Percentiles rank a stretch among this genome's conserved stretches.
Conservation (phyloP, 2,329 filamentous ascomycete species). For the Zelopaecilomyces penicillatus region DNA sequence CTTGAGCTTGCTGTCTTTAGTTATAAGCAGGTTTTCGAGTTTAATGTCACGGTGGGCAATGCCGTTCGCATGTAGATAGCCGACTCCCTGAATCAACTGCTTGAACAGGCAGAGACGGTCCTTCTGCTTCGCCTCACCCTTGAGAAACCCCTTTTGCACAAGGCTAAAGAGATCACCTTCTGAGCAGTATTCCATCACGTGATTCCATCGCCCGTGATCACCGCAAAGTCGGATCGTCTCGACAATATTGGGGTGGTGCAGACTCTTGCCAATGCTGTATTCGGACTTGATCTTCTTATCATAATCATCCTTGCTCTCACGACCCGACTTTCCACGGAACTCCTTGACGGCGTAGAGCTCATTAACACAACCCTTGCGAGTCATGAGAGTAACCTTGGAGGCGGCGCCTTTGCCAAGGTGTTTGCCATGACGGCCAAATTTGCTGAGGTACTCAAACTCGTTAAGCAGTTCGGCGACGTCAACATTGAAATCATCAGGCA, state of each 20-base stretch:
- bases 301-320: conserved; percentile 67
- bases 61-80: conserved; percentile 73
- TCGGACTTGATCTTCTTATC: conserved; percentile 87
- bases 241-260: conserved; percentile 82
- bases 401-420: conserved; percentile 75
- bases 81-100: conserved; percentile 73
- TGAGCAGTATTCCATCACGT: conserved; percentile 88
- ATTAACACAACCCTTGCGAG: conserved; percentile 53
- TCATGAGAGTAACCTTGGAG: conserved; percentile 75
- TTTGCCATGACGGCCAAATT: conserved; percentile 64
- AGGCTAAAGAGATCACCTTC: conserved; percentile 73
- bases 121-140: conserved; percentile 50
- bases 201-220: conserved; percentile 70
- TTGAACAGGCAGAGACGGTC: conserved; percentile 84
- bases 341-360: conserved; percentile 82
- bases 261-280: conserved; percentile 76
- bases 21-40: conserved; percentile 76
- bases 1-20: conserved; percentile 72
- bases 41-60: conserved; percentile 91
- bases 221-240: conserved; percentile 70
- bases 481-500: conserved; percentile 67
- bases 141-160: conserved; percentile 63
- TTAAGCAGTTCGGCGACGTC: conserved; percentile 59
- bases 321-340: conserved; percentile 63
- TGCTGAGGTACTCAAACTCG: conserved; percentile 63